Percentiles rank a stretch among this genome's conserved stretches.
These are phyloP conservation scores for Penicillium hordei DNA, from an alignment of 2,329 filamentous ascomycete genomes.

Conservation along the genomic window DNA sequence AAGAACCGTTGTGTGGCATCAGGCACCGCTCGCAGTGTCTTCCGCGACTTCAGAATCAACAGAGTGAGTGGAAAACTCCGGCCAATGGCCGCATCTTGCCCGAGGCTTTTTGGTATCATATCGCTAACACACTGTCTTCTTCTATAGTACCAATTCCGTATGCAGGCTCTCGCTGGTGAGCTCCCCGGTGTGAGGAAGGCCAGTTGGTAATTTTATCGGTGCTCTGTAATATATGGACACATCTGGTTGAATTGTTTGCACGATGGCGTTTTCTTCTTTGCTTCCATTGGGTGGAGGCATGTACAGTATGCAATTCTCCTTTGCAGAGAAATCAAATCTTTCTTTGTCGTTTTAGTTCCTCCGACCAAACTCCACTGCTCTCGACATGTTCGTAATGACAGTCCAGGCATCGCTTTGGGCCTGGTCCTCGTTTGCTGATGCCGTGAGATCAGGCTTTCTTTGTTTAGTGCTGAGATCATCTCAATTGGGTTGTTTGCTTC, in stretches of 20 bases:
- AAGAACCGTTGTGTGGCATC: slow-evolving; percentile 89
- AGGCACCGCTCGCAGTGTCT: slow-evolving; percentile 85
- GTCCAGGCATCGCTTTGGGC: neutral
- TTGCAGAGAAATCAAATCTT: slow-evolving; percentile 1
- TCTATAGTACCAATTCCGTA: slow-evolving; percentile 81
- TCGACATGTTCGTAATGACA: neutral
- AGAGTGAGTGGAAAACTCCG: slow-evolving; percentile 63
- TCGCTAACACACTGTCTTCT: slow-evolving; percentile 22
- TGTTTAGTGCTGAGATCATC: neutral
- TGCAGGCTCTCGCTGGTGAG: slow-evolving; percentile 81
- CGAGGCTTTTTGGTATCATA: neutral
- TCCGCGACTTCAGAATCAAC: slow-evolving; percentile 88
- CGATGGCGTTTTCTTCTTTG: slow-evolving; percentile 30
- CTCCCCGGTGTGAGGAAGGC: slow-evolving; percentile 94
- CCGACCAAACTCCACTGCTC: neutral
- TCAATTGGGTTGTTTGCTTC: neutral
- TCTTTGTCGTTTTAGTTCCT: slow-evolving; percentile 2
- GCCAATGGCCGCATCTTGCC: neutral
- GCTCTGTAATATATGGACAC: slow-evolving; percentile 14
- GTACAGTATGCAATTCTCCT: slow-evolving; percentile 27
- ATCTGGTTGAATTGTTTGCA: slow-evolving; percentile 23
- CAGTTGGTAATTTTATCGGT: slow-evolving; percentile 68
- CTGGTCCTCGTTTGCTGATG: neutral
- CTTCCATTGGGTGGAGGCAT: slow-evolving; percentile 21
- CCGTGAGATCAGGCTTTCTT: neutral